Base-by-base conservation (phyloP, 805 yeast species). In the Kazachstania viticola region DNA sequence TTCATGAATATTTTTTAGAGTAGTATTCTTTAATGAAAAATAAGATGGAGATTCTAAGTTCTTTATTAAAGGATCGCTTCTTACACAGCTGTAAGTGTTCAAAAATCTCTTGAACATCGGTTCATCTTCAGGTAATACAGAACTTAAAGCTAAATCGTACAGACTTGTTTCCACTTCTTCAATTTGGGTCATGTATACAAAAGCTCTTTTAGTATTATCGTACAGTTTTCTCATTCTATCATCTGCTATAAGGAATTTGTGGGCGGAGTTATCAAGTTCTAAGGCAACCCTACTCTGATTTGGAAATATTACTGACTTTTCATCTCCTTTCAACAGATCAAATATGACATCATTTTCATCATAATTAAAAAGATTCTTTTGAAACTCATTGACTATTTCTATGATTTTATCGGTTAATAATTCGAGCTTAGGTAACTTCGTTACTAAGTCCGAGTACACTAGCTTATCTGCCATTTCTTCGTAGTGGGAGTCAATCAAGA, bases 111-210 rank as follows among this genome's bases (percentile, higher is more conserved):
- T 61, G 55, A 79, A 85, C 31, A 56, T 63, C 5, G 61, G 55
- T 51, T 91, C 98, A 50, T 88, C 88, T 13, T 62, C 65, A 0
- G 76, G 50, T 2, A 49, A 30, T 7, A 49, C 42, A 7, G 41
- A 30, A 31, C 56, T 47, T 2, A 44, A 39, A 14, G 45, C 46
- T 9, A 54, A 33, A 23, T 80, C 88, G 33, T 78, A 67, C 28
- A 88, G 64, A 40, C 74, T 76, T 2, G 69, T 62, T 17, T 75
- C 75, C 11, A 71, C 70, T 29, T 61, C 66, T 60, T 91, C 96
- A 5, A 91, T 81, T 41, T 85, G 75, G 39, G 87, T 73, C 46
- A 88, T 73, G 48, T 84, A 84, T 12, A 79, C 58, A n/a, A 87
- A 60, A 42, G 85, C 79, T 39, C 94, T 64, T 52, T 88, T 88